Evolutionary conservation across 2,329 filamentous ascomycete species (phyloP), one percentile per base, ranked within the genome.

Genomic region (Fusarium compactum): DNA sequence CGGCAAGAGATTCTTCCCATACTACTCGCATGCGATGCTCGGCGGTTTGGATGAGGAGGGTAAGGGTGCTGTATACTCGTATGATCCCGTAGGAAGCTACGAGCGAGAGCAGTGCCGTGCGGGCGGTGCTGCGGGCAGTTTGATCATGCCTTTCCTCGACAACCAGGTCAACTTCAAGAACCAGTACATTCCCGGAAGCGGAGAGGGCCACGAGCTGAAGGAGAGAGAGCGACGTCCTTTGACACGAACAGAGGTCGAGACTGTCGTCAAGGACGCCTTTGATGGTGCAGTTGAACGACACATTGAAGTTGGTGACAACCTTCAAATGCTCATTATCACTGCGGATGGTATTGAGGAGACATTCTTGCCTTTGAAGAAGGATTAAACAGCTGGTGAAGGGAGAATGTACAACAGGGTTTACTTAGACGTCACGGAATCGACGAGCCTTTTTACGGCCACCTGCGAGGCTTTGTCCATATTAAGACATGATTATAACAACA

Each of bases 81-180:
- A 99, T 84, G 96, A 99, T 79, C 96, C 96, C 2, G 96, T 99
- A 44, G 96, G 96, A 74, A 97, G 93, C 80, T 99, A 98, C 83
- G 96, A 99, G 86, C 87, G 96, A 72, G 96, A 99, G 84, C 93
- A 97, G 84, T 98, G 95, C 84, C 90, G 95, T 72, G 95, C 96
- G 38, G 96, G 93, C 44, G 96, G 96, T 76, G 95, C 96, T 16
- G 95, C 95, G 22, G 92, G 94, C 57, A 96, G 93, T 77, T 84
- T 99, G 81, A 99, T 99, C 83, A 99, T 98, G 93, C 96, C 96
- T 3, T 99, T 99, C 87, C 84, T 99, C 78, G 96, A 99, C 82
- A 99, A 99, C 82, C 97, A 99, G 84, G 96, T 99, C 85, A 98
- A 98, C 85, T 95, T 95, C 87, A 99, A 98, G 89, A 99, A 99